These are phyloP conservation scores for Macadamia integrifolia DNA, from an alignment of 164 flowering plant genomes.

Conservation along the genomic window DNA sequence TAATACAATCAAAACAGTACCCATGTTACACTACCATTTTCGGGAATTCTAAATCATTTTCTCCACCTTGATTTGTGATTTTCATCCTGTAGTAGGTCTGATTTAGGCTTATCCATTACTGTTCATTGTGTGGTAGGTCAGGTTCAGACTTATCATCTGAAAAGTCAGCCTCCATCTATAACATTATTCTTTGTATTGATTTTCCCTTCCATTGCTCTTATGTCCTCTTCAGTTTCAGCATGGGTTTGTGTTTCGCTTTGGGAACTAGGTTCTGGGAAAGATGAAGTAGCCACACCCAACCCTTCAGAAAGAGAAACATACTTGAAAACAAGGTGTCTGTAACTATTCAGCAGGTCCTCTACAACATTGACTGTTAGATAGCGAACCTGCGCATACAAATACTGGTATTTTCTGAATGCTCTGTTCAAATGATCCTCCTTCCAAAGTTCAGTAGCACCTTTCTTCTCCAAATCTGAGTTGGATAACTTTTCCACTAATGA, in stretches of 20 bases:
- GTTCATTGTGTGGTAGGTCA: slow-evolving; percentile 17
- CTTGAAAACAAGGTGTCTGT: slow-evolving; percentile 76
- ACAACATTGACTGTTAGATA: slow-evolving; percentile 73
- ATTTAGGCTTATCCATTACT: too few species aligned
- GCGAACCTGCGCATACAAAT: slow-evolving; percentile 62
- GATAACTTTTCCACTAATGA: slow-evolving; percentile 40
- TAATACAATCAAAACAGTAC: neutral
- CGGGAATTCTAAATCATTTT: slow-evolving; percentile 15
- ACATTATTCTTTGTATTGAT: slow-evolving; percentile 17
- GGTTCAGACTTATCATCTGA: slow-evolving; percentile 20
- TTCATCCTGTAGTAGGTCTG: neutral
- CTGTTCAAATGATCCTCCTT: slow-evolving; percentile 48
- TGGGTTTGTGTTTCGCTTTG: slow-evolving; percentile 17
- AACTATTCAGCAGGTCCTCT: slow-evolving; percentile 62
- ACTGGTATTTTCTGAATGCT: slow-evolving; percentile 58
- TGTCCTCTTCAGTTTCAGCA: slow-evolving; percentile 13
- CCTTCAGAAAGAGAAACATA: slow-evolving; percentile 77
- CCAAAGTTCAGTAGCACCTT: slow-evolving; percentile 63
- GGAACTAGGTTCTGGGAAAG: slow-evolving; percentile 17
- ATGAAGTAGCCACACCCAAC: slow-evolving; percentile 24
- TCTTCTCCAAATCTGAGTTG: slow-evolving; percentile 68
- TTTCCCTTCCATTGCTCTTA: neutral
- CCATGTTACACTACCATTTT: neutral
- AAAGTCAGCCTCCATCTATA: slow-evolving; percentile 9
- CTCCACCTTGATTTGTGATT: slow-evolving; percentile 10